phyloP scores from a whole-genome alignment of 257 asterid species.

The Cruciata laevipes region DNA sequence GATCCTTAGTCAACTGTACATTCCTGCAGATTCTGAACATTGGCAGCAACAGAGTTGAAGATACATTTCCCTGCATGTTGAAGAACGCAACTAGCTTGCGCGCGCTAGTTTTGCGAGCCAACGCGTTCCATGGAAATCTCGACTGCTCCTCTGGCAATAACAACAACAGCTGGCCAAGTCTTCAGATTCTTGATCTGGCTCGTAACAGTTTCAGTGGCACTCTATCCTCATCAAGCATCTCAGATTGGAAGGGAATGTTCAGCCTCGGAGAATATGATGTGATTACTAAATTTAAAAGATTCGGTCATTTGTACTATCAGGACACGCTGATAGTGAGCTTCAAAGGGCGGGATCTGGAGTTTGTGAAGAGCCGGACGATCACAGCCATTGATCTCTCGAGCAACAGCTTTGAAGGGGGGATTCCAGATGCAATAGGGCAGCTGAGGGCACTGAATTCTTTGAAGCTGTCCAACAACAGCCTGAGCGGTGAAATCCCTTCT shows the following conservation, averaged over 20 bases:
- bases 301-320: conserved; percentile 20
- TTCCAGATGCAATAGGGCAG: conserved; percentile 32
- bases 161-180: conserved; percentile 19
- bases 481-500: conserved; percentile 29
- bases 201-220: conserved; percentile 23
- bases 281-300: conserved; percentile 4
- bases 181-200: conserved; percentile 34
- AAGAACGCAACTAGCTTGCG: conserved; percentile 28
- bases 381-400: conserved; percentile 43
- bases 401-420: conserved; percentile 35
- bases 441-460: conserved; percentile 28
- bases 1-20: conserved; percentile 33
- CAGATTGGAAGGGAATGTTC: conserved; percentile 25
- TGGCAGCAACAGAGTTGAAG: background rate
- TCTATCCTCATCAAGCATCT: conserved; percentile 15
- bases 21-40: background rate
- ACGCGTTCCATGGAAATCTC: conserved; percentile 44
- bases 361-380: conserved; percentile 20
- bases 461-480: conserved; percentile 33
- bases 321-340: conserved; percentile 18
- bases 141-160: conserved; percentile 13
- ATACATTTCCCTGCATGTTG: conserved; percentile 24
- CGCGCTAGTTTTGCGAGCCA: conserved; percentile 45
- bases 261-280: conserved; percentile 12
- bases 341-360: conserved; percentile 23